Percentiles rank a stretch among this genome's conserved stretches.
Evolutionary conservation across 805 yeast genomes (phyloP).

Genomic region (Tetrapisispora arboricola): DNA sequence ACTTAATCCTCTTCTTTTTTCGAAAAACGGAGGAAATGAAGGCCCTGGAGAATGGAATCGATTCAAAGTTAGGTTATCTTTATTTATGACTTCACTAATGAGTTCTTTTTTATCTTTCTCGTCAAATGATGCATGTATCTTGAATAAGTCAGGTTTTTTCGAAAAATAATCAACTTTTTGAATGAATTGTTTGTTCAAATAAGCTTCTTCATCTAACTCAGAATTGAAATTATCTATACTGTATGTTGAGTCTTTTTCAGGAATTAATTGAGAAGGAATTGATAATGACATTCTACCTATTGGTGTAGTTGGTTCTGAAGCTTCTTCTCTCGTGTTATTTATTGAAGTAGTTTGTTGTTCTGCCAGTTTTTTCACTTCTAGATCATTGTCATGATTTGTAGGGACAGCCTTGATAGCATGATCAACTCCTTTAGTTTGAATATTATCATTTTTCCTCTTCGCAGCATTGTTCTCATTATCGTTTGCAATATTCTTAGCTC

Average conservation of each 20-base stretch:
- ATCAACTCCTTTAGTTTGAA: not conserved
- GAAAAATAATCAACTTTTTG: not conserved
- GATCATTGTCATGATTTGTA: not conserved
- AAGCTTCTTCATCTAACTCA: not conserved
- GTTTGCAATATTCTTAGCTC: not conserved
- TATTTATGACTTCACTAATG: not conserved
- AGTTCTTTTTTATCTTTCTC: not conserved
- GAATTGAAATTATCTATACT: not conserved
- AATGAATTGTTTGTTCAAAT: not conserved
- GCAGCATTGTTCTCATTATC: too few relatives aligned
- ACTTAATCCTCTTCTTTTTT: conserved; percentile 11
- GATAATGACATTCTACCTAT: not conserved
- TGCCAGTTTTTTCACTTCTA: not conserved
- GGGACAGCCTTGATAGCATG: not conserved
- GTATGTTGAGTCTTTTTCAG: not conserved
- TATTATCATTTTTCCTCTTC: conserved; percentile 1
- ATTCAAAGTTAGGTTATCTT: not conserved
- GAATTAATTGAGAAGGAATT: not conserved
- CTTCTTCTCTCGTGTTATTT: not conserved
- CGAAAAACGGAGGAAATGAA: not conserved
- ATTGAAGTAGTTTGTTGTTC: not conserved
- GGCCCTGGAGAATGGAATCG: not conserved
- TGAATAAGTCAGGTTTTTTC: conserved; percentile 1
- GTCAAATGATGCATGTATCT: conserved; percentile 4
- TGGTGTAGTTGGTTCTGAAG: not conserved